Conservation (phyloP, 2,329 filamentous ascomycete genomes). For the Blumeria hordei region DNA sequence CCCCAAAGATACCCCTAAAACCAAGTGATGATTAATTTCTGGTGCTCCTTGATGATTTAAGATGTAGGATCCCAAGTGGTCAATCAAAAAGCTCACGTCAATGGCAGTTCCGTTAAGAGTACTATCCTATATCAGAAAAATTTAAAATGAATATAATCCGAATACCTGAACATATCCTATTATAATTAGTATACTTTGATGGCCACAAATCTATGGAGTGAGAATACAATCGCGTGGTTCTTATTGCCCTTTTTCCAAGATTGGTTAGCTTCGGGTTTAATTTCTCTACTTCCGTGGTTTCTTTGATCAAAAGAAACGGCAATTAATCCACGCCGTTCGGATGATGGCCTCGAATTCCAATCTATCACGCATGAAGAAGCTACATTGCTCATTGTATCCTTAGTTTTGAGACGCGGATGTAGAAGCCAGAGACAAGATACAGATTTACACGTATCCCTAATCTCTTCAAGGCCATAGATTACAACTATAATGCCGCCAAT, state of each 20-base stretch:
- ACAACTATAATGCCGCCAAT: constrained; percentile 61
- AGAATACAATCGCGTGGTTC: constrained; percentile 33
- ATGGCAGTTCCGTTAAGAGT: constrained; percentile 46
- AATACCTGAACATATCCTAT: constrained; percentile 58
- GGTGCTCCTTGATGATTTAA: constrained; percentile 25
- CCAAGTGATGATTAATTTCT: constrained; percentile 38
- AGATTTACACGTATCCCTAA: constrained; percentile 25
- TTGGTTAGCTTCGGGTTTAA: constrained; percentile 44
- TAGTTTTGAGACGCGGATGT: constrained; percentile 49
- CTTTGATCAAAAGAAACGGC: constrained; percentile 76
- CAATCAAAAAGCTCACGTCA: constrained; percentile 56
- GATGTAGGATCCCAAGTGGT: constrained; percentile 53
- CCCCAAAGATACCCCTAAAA: constrained; percentile 63
- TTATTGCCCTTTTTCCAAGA: constrained; percentile 52
- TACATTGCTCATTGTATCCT: constrained; percentile 51
- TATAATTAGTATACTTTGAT: not conserved
- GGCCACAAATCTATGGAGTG: not conserved
- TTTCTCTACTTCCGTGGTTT: constrained; percentile 60
- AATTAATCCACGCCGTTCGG: constrained; percentile 32
- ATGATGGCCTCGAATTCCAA: constrained; percentile 29
- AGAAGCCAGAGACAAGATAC: constrained; percentile 79
- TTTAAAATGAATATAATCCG: not conserved
- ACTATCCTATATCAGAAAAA: constrained; percentile 14
- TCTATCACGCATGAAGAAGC: constrained; percentile 43
- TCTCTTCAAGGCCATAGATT: constrained; percentile 58